Evolutionary conservation across 1,284 basidiomycete species (phyloP).

Genomic region (Trametes sp.): DNA sequence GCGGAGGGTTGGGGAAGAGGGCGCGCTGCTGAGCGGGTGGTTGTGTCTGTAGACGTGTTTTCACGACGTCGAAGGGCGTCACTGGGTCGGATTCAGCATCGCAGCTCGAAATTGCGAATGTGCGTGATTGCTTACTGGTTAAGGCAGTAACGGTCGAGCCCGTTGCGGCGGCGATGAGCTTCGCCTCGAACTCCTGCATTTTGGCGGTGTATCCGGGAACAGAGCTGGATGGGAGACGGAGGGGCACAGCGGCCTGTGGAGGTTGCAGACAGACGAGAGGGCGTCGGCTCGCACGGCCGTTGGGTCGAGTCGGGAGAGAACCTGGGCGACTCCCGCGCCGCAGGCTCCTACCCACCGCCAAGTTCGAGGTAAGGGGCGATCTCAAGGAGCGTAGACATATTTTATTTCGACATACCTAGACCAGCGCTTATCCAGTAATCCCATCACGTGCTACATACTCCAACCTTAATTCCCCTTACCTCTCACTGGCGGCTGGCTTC

Average conservation of each 20-base stretch:
- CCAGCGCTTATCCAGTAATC: too few relatives aligned
- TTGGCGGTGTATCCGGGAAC: not conserved
- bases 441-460: too few relatives aligned
- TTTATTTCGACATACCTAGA: too few relatives aligned
- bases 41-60: conserved; percentile 91
- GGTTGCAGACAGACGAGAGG: conserved; percentile 9
- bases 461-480: too few relatives aligned
- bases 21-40: conserved; percentile 53
- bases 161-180: conserved; percentile 81
- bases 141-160: conserved; percentile 86
- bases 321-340: conserved; percentile 8
- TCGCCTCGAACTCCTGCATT: conserved; percentile 81
- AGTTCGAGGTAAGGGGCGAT: too few relatives aligned
- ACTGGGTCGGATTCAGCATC: conserved; percentile 54
- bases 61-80: conserved; percentile 95
- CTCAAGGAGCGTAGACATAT: too few relatives aligned
- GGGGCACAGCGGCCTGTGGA: conserved; percentile 7
- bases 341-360: too few relatives aligned
- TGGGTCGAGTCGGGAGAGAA: conserved; percentile 17
- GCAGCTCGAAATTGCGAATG: conserved; percentile 4
- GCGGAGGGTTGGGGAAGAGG: conserved; percentile 57
- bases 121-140: conserved; percentile 64
- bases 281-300: conserved; percentile 26
- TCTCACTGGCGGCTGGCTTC: too few relatives aligned
- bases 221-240: not conserved